phyloP scores from a whole-genome alignment of 2,329 filamentous ascomycete species.

The Xylariaceae sp. region DNA sequence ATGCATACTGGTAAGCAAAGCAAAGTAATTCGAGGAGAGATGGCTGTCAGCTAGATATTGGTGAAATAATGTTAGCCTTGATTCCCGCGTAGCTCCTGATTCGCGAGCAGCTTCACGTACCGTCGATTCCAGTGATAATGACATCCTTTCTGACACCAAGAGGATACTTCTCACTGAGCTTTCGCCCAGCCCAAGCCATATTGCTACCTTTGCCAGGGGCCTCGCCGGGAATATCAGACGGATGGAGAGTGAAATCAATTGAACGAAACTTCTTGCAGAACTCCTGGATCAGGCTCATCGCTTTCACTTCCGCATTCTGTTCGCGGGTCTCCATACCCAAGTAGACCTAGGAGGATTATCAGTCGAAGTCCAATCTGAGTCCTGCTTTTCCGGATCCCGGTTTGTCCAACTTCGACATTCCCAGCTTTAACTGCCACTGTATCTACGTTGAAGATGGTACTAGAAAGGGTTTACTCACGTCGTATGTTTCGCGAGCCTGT shows the following conservation, averaged over 20 bases:
- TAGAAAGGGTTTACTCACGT: conserved; percentile 50
- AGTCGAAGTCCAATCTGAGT: no score
- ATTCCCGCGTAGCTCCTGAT: not conserved
- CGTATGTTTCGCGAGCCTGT: conserved; percentile 60
- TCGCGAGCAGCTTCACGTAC: conserved; percentile 42
- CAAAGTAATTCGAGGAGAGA: conserved; percentile 64
- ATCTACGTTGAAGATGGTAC: not conserved
- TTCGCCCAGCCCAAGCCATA: conserved; percentile 65
- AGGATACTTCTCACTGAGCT: conserved; percentile 59
- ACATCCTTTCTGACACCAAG: conserved; percentile 54
- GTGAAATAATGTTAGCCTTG: not conserved
- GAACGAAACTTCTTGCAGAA: conserved; percentile 63
- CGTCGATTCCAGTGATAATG: conserved; percentile 68
- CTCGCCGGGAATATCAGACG: conserved; percentile 61
- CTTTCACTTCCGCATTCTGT: conserved; percentile 56
- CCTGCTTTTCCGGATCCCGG: no score
- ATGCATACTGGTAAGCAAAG: conserved; percentile 61
- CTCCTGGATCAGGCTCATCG: conserved; percentile 55
- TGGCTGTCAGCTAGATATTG: conserved; percentile 61
- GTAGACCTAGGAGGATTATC: conserved; percentile 50
- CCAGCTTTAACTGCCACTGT: no score
- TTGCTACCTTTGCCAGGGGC: conserved; percentile 74
- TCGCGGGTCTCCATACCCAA: conserved; percentile 72
- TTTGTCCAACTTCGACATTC: no score
- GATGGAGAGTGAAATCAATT: conserved; percentile 66